Percentiles rank a stretch among this genome's conserved stretches.
phyloP scores from a whole-genome alignment of 2,329 filamentous ascomycete genomes.

The Pezicula radicicola region DNA sequence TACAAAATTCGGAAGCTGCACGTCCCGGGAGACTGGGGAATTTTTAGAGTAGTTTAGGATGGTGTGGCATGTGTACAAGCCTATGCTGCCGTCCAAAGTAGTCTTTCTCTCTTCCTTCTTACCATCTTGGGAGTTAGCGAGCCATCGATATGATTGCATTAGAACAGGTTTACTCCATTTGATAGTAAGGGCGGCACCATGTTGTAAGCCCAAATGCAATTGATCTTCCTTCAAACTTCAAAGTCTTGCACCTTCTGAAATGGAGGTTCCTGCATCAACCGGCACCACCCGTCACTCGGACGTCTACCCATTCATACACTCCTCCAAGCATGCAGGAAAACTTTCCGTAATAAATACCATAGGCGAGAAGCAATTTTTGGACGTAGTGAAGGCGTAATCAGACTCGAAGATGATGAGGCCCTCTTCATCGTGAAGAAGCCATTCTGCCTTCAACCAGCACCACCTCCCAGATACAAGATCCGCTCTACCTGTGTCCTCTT shows the following conservation, averaged over 20 bases:
- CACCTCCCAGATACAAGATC: slow-evolving; percentile 3
- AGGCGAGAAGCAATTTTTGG: not conserved
- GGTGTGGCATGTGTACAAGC: slow-evolving; percentile 97
- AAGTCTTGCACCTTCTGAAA: no score
- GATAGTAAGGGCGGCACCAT: no score
- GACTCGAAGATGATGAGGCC: slow-evolving; percentile 19
- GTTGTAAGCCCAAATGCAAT: no score
- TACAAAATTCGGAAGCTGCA: no score
- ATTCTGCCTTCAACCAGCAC: slow-evolving; percentile 9
- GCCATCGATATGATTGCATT: slow-evolving; percentile 96
- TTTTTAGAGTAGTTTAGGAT: slow-evolving; percentile 99
- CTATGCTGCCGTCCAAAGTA: slow-evolving; percentile 97
- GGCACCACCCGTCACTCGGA: no score
- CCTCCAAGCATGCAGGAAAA: no score
- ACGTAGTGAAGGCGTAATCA: slow-evolving; percentile 12
- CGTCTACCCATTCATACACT: no score
- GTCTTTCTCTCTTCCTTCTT: slow-evolving; percentile 82
- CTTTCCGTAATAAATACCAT: not conserved
- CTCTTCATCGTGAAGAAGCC: slow-evolving; percentile 16
- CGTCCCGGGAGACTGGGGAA: no score
- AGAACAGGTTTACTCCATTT: no score
- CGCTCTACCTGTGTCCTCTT: no score
- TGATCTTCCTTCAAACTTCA: no score
- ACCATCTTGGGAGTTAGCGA: slow-evolving; percentile 93
- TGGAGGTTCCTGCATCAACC: no score